These are phyloP conservation scores for Phytophthora uliginosa DNA, from an alignment of 352 stramenopile species.

Conservation along the genomic window DNA sequence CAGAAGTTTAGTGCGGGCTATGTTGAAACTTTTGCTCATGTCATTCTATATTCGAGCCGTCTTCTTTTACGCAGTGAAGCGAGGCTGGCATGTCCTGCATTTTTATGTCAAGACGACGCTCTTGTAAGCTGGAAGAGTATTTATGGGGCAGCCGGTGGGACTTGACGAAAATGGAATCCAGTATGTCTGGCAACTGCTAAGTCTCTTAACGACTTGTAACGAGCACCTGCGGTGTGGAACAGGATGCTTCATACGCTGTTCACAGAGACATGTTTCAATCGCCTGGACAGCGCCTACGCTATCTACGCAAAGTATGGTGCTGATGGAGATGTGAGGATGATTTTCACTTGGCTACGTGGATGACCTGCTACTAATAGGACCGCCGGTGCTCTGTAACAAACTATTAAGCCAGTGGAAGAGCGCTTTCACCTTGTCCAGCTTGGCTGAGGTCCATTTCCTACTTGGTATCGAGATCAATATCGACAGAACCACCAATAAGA, in stretches of 20 bases:
- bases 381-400: not conserved
- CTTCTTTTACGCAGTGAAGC: not conserved
- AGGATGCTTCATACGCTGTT: slow-evolving; percentile 4
- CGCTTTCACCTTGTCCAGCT: slow-evolving; percentile 25
- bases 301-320: slow-evolving; percentile 11
- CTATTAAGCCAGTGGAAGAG: slow-evolving; percentile 2
- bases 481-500: slow-evolving; percentile 1
- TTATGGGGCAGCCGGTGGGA: not conserved
- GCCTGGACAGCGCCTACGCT: slow-evolving; percentile 12
- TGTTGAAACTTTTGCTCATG: not conserved
- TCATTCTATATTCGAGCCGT: not conserved
- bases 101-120: not conserved
- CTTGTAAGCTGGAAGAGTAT: not conserved
- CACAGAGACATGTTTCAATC: not conserved
- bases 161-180: not conserved
- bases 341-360: slow-evolving; percentile 21
- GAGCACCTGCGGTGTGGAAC: slow-evolving; percentile 11
- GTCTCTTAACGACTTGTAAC: not conserved
- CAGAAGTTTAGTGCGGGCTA: not conserved
- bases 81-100: not conserved
- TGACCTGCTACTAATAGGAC: slow-evolving; percentile 15
- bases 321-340: slow-evolving; percentile 1
- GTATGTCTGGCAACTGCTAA: not conserved
- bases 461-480: slow-evolving; percentile 16
- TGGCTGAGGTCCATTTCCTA: slow-evolving; percentile 23